Evolutionary conservation across 208 protist species (phyloP).

Genomic region (Crithidia mellificae): DNA sequence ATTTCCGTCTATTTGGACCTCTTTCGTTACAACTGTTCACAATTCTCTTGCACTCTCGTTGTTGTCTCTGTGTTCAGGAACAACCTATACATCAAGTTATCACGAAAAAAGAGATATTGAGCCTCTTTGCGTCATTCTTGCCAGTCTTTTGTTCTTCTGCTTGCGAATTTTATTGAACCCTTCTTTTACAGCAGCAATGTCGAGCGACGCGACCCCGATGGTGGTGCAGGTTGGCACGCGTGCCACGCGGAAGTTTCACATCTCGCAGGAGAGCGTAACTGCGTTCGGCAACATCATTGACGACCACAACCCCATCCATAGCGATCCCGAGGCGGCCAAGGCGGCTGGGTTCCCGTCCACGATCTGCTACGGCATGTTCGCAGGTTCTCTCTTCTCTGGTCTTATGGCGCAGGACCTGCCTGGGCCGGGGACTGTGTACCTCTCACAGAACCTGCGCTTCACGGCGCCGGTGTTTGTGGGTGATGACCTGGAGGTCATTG

Average conservation of each 20-base stretch:
- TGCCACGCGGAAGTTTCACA: constrained; percentile 41
- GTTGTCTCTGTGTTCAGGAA: too few relatives aligned
- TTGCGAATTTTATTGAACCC: background rate
- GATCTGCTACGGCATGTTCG: constrained; percentile 83
- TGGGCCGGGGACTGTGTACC: constrained; percentile 80
- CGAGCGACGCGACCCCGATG: constrained; percentile 13
- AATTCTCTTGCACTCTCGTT: too few relatives aligned
- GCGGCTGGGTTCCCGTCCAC: constrained; percentile 71
- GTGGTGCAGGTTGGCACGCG: constrained; percentile 65
- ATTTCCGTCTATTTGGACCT: too few relatives aligned
- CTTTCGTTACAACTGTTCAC: too few relatives aligned
- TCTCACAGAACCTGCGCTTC: constrained; percentile 84
- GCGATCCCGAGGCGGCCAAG: constrained; percentile 58
- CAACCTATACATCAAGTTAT: too few relatives aligned
- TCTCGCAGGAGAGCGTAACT: constrained; percentile 65
- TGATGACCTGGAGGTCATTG: constrained; percentile 68
- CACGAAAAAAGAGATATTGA: too few relatives aligned
- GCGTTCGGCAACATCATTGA: constrained; percentile 73
- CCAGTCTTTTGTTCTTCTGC: background rate
- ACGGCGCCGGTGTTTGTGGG: constrained; percentile 75
- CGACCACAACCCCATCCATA: constrained; percentile 86
- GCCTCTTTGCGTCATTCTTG: too few relatives aligned
- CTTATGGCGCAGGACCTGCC: constrained; percentile 79
- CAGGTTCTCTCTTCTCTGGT: constrained; percentile 80
- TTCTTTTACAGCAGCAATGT: constrained; percentile 22